Conservation (phyloP, 2,329 filamentous ascomycete species). For the Fusarium equiseti region DNA sequence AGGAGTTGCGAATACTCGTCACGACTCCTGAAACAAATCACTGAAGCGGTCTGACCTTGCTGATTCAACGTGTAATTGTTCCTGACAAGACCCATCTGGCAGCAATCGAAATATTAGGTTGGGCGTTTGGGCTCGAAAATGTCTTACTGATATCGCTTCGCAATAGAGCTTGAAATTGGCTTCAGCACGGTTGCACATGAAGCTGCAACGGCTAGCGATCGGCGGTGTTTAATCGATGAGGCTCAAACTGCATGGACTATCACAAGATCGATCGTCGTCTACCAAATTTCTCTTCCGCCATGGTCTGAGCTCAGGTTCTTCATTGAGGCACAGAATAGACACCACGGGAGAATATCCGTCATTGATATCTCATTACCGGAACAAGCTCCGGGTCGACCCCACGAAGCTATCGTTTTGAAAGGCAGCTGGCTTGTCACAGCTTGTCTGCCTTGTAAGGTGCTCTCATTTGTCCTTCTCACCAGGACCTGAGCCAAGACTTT, state of each 20-base stretch:
- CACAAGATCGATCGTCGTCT: constrained; percentile 31
- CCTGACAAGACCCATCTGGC: constrained; percentile 28
- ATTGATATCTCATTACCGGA: constrained; percentile 18
- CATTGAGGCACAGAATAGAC: neutral
- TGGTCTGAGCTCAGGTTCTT: constrained; percentile 17
- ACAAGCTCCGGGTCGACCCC: constrained; percentile 14
- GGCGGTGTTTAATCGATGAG: constrained; percentile 27
- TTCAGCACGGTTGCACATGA: constrained; percentile 30
- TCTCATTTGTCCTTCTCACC: constrained; percentile 23
- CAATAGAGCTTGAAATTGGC: constrained; percentile 26
- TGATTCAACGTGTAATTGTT: constrained; percentile 6
- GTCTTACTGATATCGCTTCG: neutral
- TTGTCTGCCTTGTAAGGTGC: constrained; percentile 2
- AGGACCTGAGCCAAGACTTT: constrained; percentile 20
- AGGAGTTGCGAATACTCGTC: constrained; percentile 12
- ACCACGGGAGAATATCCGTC: constrained; percentile 13
- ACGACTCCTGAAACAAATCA: constrained; percentile 17
- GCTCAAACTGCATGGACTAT: constrained; percentile 33
- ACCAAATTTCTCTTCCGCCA: constrained; percentile 5
- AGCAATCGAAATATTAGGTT: constrained; percentile 23
- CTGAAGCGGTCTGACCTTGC: constrained; percentile 30
- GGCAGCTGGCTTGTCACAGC: constrained; percentile 3
- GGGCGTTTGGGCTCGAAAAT: constrained; percentile 23
- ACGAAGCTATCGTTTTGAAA: constrained; percentile 14
- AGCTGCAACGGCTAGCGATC: constrained; percentile 17